Base-by-base conservation (phyloP, 805 yeast genomes). In the Saccharomycopsis malanga region DNA sequence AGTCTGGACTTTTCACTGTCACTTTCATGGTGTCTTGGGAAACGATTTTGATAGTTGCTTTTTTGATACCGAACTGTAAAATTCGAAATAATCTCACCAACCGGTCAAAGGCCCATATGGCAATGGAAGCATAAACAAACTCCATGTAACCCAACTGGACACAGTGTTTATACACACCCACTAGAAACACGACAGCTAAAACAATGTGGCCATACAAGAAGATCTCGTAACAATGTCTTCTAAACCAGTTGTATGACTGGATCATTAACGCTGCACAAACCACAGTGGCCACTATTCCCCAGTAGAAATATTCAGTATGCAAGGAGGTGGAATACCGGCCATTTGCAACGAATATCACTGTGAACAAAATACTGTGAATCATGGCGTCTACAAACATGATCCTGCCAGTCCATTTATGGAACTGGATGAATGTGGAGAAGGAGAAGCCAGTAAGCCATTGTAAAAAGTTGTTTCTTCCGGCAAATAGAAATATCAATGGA, bases 41-140 rank as follows among this genome's bases (percentile, higher is more conserved):
- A 4, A 59, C 29, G 7, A 46, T 42, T 24, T 50, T 51, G 4
- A 61, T 46, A 6, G 51, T 35, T 14, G 63, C 62, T 3, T 42
- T 27, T 39, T 50, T 54, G 15, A 56, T 34, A n/a, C 96, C 95
- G 52, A 83, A 81, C 27, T 66, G 57, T 10, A 72, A 44, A 2
- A 86, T 61, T 45, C 87, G 71, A 1, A 71, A 63, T 9, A 80
- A 50, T 54, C 95, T 71, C 10, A 74, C 56, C 0, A 77, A 52
- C 47, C 91, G 68, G 58, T 87, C 94, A 54, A 77, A 69, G 1
- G 68, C 72, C 95, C 95, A 87, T 9, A 87, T 68, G 0, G 77
- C 81, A 50, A 77, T 71, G 6, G 80, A 58, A 2, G 78, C 72
- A 47, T 75, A 77, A 20, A 73, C 56, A 65, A 71, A 76, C 47